phyloP scores from a whole-genome alignment of 257 asterid genomes.

The Agastache rugosa region DNA sequence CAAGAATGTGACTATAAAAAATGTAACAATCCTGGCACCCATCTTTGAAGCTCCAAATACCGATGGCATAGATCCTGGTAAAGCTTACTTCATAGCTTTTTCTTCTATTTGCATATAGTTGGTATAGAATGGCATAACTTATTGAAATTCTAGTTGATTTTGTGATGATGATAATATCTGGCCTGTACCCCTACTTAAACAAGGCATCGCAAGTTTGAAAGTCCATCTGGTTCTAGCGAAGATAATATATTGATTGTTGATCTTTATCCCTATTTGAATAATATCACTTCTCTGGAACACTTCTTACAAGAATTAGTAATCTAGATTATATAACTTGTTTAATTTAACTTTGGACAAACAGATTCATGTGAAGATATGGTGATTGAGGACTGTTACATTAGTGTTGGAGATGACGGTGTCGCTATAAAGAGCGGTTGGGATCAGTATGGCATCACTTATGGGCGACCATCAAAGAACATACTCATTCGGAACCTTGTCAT shows the following conservation, averaged over 20 bases:
- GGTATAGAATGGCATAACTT: neutral
- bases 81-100: constrained; percentile 20
- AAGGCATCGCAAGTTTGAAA: neutral
- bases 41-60: constrained; percentile 72
- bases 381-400: constrained; percentile 91
- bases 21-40: constrained; percentile 78
- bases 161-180: neutral
- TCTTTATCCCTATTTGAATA: constrained; percentile 1
- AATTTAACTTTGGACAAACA: constrained; percentile 40
- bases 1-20: constrained; percentile 62
- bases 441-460: constrained; percentile 85
- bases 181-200: neutral
- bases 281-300: neutral
- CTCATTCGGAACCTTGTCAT: constrained; percentile 80
- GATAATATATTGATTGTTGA: neutral
- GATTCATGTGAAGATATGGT: constrained; percentile 95
- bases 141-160: neutral
- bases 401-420: constrained; percentile 96
- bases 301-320: neutral
- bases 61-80: constrained; percentile 88
- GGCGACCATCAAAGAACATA: constrained; percentile 79
- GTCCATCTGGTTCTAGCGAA: constrained; percentile 9
- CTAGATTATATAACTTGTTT: constrained; percentile 11
- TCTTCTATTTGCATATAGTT: constrained; percentile 26
- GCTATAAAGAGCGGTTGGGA: constrained; percentile 99